Evolutionary conservation across 192 early-diverging fungal species (phyloP).

Genomic region (Podila verticillata): DNA sequence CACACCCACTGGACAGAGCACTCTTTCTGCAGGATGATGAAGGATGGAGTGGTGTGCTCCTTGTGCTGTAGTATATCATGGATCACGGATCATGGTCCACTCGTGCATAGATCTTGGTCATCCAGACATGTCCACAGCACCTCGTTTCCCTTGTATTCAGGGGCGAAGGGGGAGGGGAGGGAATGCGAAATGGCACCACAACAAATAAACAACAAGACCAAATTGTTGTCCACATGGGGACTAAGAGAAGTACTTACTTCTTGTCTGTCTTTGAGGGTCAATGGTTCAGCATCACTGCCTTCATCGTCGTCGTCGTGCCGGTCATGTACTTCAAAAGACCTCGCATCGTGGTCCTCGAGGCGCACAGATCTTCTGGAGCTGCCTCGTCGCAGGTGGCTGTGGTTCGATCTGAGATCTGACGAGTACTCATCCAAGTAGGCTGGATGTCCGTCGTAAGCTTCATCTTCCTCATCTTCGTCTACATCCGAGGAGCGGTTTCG

Average conservation of each 20-base stretch:
- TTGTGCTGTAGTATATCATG: too few species aligned
- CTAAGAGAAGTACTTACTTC: too few species aligned
- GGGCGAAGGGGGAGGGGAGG: neutral
- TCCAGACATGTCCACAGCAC: too few species aligned
- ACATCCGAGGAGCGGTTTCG: slow-evolving; percentile 41
- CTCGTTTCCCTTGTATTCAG: neutral
- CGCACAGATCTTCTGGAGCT: slow-evolving; percentile 42
- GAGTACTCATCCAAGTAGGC: neutral
- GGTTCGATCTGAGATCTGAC: slow-evolving; percentile 17
- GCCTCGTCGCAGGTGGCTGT: slow-evolving; percentile 24
- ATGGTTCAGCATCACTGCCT: slow-evolving; percentile 54
- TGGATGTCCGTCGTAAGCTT: slow-evolving; percentile 20
- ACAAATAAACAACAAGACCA: neutral
- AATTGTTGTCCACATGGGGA: too few species aligned
- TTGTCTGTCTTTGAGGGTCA: slow-evolving; percentile 67
- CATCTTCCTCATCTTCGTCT: slow-evolving; percentile 49
- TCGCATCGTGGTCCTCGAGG: slow-evolving; percentile 33
- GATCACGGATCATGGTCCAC: too few species aligned
- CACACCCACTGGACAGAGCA: too few species aligned
- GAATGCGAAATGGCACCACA: neutral
- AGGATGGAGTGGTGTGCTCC: too few species aligned
- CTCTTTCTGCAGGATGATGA: too few species aligned
- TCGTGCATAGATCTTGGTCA: too few species aligned
- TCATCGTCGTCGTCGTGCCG: slow-evolving; percentile 49
- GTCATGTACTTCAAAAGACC: slow-evolving; percentile 26